Conservation (phyloP, 2,329 filamentous ascomycete genomes). For the Phyllosticta citrichinensis region DNA sequence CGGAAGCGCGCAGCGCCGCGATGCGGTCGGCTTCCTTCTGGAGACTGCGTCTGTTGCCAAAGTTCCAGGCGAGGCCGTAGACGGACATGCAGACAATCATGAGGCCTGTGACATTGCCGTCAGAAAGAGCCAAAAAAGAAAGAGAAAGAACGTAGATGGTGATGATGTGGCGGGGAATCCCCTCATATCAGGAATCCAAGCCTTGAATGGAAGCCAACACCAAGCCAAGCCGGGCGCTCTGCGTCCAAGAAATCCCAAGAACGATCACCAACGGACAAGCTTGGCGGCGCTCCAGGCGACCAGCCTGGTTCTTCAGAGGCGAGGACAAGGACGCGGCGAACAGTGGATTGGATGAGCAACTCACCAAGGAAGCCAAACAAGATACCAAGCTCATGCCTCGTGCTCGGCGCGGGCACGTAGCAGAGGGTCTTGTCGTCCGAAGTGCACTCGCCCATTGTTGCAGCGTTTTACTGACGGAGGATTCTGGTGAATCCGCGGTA, state of each 20-base stretch:
- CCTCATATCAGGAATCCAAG: too few relatives aligned
- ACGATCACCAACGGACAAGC: too few relatives aligned
- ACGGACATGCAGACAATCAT: slow-evolving; percentile 16
- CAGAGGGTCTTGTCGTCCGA: not conserved
- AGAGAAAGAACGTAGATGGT: not conserved
- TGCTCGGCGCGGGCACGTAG: slow-evolving; percentile 14
- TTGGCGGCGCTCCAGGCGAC: too few relatives aligned
- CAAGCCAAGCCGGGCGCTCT: not conserved
- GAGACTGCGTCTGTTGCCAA: slow-evolving; percentile 14
- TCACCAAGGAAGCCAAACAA: slow-evolving; percentile 19
- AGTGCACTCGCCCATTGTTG: slow-evolving; percentile 4
- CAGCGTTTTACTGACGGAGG: not conserved
- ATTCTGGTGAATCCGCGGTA: not conserved
- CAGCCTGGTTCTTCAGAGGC: too few relatives aligned
- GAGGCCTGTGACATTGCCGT: slow-evolving; percentile 7
- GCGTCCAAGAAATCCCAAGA: not conserved
- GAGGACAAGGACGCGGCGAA: not conserved
- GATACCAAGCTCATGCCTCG: slow-evolving; percentile 17
- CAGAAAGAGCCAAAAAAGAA: not conserved
- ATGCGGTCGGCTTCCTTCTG: slow-evolving; percentile 15
- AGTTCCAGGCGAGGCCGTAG: slow-evolving; percentile 16
- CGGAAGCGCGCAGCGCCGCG: slow-evolving; percentile 13
- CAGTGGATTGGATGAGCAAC: not conserved
- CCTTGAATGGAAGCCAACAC: not conserved
- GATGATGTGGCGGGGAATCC: too few relatives aligned